Evolutionary conservation across 805 yeast genomes (phyloP).

Genomic region (Saturnispora silvae): DNA sequence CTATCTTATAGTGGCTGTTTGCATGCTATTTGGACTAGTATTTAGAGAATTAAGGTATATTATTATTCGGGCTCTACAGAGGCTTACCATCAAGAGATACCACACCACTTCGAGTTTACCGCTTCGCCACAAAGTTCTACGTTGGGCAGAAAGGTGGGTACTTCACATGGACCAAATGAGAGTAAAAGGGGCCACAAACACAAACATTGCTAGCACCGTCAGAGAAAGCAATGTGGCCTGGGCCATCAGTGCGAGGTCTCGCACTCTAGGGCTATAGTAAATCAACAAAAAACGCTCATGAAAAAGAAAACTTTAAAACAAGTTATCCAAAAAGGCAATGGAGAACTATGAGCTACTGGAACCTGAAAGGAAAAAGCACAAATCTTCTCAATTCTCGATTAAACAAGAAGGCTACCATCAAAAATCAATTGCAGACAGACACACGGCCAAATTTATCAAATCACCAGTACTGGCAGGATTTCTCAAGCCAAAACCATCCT

Average conservation of each 20-base stretch:
- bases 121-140: neutral
- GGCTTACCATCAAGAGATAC: neutral
- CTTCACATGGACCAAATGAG: neutral
- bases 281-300: neutral
- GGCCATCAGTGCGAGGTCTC: too few species aligned
- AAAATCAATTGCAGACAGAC: too few species aligned
- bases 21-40: too few species aligned
- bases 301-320: neutral
- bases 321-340: neutral
- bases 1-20: too few species aligned
- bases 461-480: neutral
- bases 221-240: too few species aligned
- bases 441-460: neutral
- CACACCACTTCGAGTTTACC: constrained; percentile 3
- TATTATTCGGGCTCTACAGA: neutral
- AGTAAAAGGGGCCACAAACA: neutral
- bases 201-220: too few species aligned
- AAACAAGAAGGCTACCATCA: too few species aligned
- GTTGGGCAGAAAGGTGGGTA: constrained; percentile 1
- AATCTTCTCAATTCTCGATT: too few species aligned
- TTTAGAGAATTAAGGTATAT: too few species aligned
- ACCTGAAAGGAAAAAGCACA: too few species aligned
- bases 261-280: too few species aligned
- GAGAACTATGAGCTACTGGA: neutral
- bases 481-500: neutral